Percentiles rank a stretch among this genome's conserved stretches.
Evolutionary conservation across 352 stramenopile genomes (phyloP).

Genomic region (Phytophthora pini): DNA sequence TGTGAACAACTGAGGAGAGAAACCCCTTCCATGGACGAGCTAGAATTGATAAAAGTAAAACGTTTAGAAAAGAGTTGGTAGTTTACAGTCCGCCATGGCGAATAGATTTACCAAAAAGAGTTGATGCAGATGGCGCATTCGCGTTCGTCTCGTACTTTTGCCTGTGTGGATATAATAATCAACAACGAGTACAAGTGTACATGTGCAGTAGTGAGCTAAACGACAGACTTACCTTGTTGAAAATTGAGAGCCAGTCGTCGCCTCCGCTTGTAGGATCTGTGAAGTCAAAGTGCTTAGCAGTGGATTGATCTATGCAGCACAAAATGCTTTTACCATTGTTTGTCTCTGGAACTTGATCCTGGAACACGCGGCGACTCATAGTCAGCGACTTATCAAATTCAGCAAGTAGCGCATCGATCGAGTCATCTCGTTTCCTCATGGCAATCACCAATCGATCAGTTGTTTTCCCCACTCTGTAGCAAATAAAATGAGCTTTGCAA

Average conservation of each 20-base stretch:
- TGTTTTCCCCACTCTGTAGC: conserved; percentile 57
- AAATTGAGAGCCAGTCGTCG: conserved; percentile 55
- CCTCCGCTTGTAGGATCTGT: conserved; percentile 5
- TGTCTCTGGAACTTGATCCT: conserved; percentile 41
- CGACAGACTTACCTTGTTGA: conserved; percentile 30
- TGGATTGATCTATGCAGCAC: neutral
- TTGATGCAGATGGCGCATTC: conserved; percentile 90
- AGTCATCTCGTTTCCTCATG: conserved; percentile 74
- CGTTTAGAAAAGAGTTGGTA: neutral
- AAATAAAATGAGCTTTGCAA: neutral
- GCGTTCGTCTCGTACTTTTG: conserved; percentile 46
- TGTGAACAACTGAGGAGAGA: conserved; percentile 83
- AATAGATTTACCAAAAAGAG: conserved; percentile 49
- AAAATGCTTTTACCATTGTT: conserved; percentile 30
- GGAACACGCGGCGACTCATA: conserved; percentile 75
- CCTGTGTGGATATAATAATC: conserved; percentile 27
- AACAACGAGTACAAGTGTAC: neutral
- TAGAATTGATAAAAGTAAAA: conserved; percentile 7
- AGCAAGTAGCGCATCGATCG: conserved; percentile 78
- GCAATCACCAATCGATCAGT: conserved; percentile 62
- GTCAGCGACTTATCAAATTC: conserved; percentile 78
- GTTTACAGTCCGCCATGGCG: neutral
- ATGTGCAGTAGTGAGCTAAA: neutral
- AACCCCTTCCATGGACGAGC: conserved; percentile 41
- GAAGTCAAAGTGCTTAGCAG: neutral